A percentile compares a stretch with the other conserved stretches of the same genome.
Evolutionary conservation across 2,329 filamentous ascomycete genomes (phyloP).

Genomic region (Fusarium albidum): DNA sequence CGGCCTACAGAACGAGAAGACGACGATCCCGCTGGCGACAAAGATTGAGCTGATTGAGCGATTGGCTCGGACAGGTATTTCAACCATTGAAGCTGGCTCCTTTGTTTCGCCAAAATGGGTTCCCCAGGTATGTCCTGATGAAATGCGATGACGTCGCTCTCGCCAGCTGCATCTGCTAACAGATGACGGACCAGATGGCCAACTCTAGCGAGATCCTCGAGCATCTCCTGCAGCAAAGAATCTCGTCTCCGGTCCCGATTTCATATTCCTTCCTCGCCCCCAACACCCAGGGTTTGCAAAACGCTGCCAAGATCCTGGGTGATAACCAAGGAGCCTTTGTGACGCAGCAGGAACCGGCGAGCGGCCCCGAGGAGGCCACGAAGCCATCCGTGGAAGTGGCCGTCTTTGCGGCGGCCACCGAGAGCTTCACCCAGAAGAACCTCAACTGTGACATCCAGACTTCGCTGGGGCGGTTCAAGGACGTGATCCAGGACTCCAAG

Average conservation of each 20-base stretch:
- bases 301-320: constrained; percentile 64
- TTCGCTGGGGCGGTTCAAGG: constrained; percentile 73
- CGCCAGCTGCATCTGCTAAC: constrained; percentile 15
- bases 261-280: constrained; percentile 85
- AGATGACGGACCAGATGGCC: constrained; percentile 67
- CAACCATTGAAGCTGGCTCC: constrained; percentile 80
- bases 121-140: constrained; percentile 68
- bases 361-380: constrained; percentile 47
- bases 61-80: constrained; percentile 72
- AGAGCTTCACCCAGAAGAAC: constrained; percentile 82
- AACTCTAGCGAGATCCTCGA: constrained; percentile 79
- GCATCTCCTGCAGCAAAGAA: constrained; percentile 68
- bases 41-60: constrained; percentile 80
- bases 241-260: constrained; percentile 63
- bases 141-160: background rate
- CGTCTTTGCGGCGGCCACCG: constrained; percentile 84
- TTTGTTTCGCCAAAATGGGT: constrained; percentile 88
- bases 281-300: constrained; percentile 76
- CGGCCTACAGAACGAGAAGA: constrained; percentile 87
- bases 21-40: constrained; percentile 71
- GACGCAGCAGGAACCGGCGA: constrained; percentile 57
- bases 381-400: constrained; percentile 72
- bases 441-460: constrained; percentile 82
- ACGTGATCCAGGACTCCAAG: constrained; percentile 75
- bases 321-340: constrained; percentile 58